Evolutionary conservation across 306 rosid genomes (phyloP).

Genomic region (Vigna radiata): DNA sequence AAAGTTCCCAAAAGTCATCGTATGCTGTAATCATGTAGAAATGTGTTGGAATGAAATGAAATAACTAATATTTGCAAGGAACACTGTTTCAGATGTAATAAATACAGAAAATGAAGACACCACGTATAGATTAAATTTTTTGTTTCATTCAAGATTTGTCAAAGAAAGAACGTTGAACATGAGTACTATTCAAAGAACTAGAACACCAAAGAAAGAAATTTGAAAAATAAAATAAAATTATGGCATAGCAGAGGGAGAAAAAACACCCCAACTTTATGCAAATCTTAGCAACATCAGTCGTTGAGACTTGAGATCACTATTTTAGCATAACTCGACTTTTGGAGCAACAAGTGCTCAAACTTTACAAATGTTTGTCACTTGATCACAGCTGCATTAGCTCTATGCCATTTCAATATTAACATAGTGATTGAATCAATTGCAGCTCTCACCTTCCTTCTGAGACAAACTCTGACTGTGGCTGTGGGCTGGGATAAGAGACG

Average conservation of each 20-base stretch:
- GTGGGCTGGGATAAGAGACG: slow-evolving; percentile 39
- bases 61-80: neutral
- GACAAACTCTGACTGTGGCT: slow-evolving; percentile 34
- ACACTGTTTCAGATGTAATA: neutral
- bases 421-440: slow-evolving; percentile 17
- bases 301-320: slow-evolving; percentile 6
- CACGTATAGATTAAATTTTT: neutral
- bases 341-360: slow-evolving; percentile 12
- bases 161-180: slow-evolving; percentile 2
- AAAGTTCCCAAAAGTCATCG: neutral
- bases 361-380: slow-evolving; percentile 10
- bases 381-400: neutral
- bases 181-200: slow-evolving; percentile 6
- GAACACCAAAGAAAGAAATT: neutral
- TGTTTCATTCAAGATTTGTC: slow-evolving; percentile 15
- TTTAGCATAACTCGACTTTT: neutral
- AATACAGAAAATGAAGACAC: neutral
- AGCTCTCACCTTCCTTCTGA: slow-evolving; percentile 55
- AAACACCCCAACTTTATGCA: slow-evolving; percentile 1
- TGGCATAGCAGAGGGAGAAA: neutral
- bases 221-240: neutral
- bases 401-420: neutral
- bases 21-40: neutral
- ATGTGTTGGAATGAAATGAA: neutral
- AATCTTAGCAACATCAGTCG: slow-evolving; percentile 1